Evolutionary conservation across 169 alveolate species (phyloP), one percentile per base, ranked within the genome.

Genomic region (Plasmodium fragile): DNA sequence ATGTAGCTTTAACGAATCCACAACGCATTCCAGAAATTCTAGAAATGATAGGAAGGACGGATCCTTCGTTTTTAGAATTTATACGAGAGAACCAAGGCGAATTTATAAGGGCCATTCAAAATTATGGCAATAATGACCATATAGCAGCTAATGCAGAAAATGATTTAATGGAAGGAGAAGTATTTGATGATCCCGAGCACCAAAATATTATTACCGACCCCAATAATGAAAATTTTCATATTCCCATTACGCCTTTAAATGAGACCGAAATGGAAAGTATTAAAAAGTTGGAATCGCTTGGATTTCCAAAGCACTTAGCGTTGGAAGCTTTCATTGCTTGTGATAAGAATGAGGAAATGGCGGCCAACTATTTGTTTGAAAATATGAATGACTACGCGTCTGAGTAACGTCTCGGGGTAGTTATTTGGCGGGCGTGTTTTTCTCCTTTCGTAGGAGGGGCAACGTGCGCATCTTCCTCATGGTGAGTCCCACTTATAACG

Each of bases 311-410:
- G 70, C 97, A 96, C 59, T 98, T 98, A 34, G 99, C 98, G 22
- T 93, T 98, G 16, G 99, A 99, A 94, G 99, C 99, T 13, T 99
- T 96, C 95, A 92, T 99, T 72, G 99, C 99, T 4, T 99, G 99
- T 92, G 99, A 98, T 81, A 98, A 98, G 92, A 97, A 99, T 92
- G 99, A 98, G 95, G 99, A 97, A 83, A 89, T 97, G 95, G 98
- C 98, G 2, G 98, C 98, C n/a, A 97, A 97, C 91, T 97, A 96
- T 82, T 90, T 97, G 81, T 96, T 97, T 28, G 98, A 97, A 91
- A 96, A 97, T 80, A 87, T 95, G 87, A 92, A 96, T 43, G 98
- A 97, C 80, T 94, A 95, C 70, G 55, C 92, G 13, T 91, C 92
- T 0, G 96, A 92, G 55, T 95, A 83, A 52, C 6, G 45, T n/a